Percentiles rank a stretch among this genome's conserved stretches.
phyloP scores from a whole-genome alignment of 1,284 basidiomycete genomes.

The Sanguinoderma infundibulare region DNA sequence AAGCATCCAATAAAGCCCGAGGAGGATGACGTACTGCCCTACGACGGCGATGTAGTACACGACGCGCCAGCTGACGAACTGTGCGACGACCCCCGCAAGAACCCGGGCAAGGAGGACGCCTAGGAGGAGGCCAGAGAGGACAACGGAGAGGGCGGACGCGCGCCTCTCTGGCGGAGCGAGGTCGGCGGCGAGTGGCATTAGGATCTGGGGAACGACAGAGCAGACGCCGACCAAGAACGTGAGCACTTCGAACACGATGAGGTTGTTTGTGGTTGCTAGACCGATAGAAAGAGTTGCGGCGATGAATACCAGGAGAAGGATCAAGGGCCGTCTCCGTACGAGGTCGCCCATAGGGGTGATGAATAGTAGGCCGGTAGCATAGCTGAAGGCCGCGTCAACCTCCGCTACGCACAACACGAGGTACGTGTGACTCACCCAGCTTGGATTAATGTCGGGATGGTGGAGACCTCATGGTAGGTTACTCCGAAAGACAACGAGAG shows the following conservation, averaged over 20 bases:
- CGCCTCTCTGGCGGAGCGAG: conserved; percentile 52
- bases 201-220: conserved; percentile 47
- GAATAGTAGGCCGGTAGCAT: conserved; percentile 52
- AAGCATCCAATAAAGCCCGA: conserved; percentile 46
- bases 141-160: conserved; percentile 54
- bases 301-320: conserved; percentile 46
- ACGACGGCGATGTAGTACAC: conserved; percentile 53
- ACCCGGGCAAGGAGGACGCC: conserved; percentile 56
- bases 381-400: conserved; percentile 33
- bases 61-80: conserved; percentile 50
- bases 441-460: conserved; percentile 55
- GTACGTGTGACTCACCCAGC: conserved; percentile 40
- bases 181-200: conserved; percentile 59
- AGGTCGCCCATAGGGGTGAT: conserved; percentile 59
- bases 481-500: conserved; percentile 59
- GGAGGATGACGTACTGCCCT: conserved; percentile 40
- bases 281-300: conserved; percentile 49
- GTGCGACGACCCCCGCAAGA: conserved; percentile 50
- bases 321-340: conserved; percentile 50
- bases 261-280: conserved; percentile 47
- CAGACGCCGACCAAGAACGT: conserved; percentile 51
- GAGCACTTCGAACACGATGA: conserved; percentile 49
- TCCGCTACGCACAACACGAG: background rate
- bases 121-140: conserved; percentile 52
- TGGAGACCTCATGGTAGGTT: conserved; percentile 59